Evolutionary conservation across 2,329 filamentous ascomycete species (phyloP).

Genomic region (Aaosphaeria pasadenensis): DNA sequence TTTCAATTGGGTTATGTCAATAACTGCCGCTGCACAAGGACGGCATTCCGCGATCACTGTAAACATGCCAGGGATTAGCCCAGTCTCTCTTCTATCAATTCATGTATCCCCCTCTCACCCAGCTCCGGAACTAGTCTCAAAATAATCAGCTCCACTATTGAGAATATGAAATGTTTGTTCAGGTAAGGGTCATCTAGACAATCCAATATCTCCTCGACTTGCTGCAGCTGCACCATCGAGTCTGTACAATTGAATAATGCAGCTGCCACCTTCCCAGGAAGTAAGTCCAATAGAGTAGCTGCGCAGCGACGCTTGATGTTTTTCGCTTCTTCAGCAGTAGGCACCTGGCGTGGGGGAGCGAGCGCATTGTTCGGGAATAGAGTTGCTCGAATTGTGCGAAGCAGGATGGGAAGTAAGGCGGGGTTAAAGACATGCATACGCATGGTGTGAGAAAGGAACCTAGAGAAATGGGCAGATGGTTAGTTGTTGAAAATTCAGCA

Average conservation of each 20-base stretch:
- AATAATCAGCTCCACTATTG: conserved; percentile 77
- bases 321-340: conserved; percentile 58
- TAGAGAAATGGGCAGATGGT: conserved; percentile 27
- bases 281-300: conserved; percentile 49
- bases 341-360: conserved; percentile 59
- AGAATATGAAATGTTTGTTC: conserved; percentile 89
- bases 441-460: conserved; percentile 46
- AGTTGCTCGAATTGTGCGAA: conserved; percentile 69
- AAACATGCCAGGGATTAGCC: conserved; percentile 23
- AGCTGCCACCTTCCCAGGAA: conserved; percentile 45
- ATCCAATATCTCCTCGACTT: conserved; percentile 61
- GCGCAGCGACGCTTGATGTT: conserved; percentile 66
- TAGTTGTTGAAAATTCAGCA: conserved; percentile 20
- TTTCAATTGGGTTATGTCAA: too few species aligned
- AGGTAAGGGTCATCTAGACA: conserved; percentile 79
- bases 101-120: conserved; percentile 65
- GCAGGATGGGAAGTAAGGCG: conserved; percentile 44
- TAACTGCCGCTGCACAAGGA: too few species aligned
- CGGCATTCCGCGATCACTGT: not conserved
- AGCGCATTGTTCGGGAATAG: conserved; percentile 85
- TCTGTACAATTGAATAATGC: conserved; percentile 26
- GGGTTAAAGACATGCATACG: conserved; percentile 42
- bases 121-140: conserved; percentile 82
- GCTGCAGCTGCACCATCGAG: conserved; percentile 58
- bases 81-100: conserved; percentile 72